Evolutionary conservation across 192 early-diverging fungal genomes (phyloP), one percentile per base, ranked within the genome.

Genomic region (Borealophlyctis nickersoniae): DNA sequence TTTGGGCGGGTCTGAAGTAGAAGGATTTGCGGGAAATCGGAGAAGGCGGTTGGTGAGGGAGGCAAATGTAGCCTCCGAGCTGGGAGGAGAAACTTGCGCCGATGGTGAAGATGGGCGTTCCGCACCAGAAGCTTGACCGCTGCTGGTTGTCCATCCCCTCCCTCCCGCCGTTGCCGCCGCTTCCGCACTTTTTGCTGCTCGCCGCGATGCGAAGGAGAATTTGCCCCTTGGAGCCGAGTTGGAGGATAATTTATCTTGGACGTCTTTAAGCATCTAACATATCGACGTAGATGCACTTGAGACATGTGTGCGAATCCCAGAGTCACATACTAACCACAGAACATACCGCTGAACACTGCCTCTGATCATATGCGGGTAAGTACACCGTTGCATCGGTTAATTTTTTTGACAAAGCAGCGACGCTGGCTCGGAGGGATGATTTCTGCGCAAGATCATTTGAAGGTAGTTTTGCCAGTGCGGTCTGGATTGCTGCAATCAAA

Each of bases 321-420:
- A n/a, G n/a, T n/a, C n/a, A n/a, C n/a, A n/a, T n/a, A n/a, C n/a
- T n/a, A n/a, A n/a, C n/a, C n/a, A n/a, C n/a, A n/a, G n/a, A n/a
- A 39, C 58, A 49, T 74, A 84, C 88, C 73, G 72, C 60, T 19
- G 69, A 36, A 53, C 75, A 89, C 52, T 84, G 78, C 27, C 86
- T 69, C 66, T 86, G 82, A 71, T 91, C 88, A 64, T 89, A 89
- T 22, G 77, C 49, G 0, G 89, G 87, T 36, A 91, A 73, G 69
- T 77, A 88, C 1, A 69, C 66, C 19, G 78, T 78, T 30, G 87
- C 86, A 48, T 82, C 86, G 3, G 86, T 87, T 19, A 87, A 59
- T 2, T 73, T 65, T 45, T 85, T 87, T 52, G 83, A 79, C 2
- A 89, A 73, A 16, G 65, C 66, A 49, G 77, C 78, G 28, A 87